Base-by-base conservation (phyloP, 176 grass and related monocot species). In the Stipa capillata region DNA sequence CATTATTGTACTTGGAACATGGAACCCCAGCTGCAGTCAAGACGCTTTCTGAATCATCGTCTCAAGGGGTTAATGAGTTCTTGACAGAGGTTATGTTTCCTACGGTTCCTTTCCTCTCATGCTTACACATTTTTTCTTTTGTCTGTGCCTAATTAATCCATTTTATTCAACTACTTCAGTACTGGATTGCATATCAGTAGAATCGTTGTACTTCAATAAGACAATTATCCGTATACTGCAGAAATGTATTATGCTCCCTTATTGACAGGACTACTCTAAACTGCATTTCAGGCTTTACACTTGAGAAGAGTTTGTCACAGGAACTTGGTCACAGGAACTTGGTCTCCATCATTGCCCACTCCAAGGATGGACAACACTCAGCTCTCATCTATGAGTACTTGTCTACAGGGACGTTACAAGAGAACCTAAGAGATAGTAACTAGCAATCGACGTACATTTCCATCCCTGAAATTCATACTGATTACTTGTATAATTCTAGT, bases 1-100 rank as follows among this genome's bases (percentile, higher is more conserved):
- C n/a, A n/a, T n/a, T n/a, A n/a, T n/a, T n/a, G n/a, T 54, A 79
- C 23, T 62, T 90, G 52, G 91, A 93, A 58, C 65, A 90, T 67
- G 81, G 77, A 69, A 93, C 71, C 84, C 77, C 70, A 15, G 84
- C 90, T 29, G 91, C 87, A 28, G 87, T 90, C 35, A 93, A 93
- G 63, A 82, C 81, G 31, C 65, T 65, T n/a, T 79, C 86, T n/a
- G 32, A 90, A 16, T 82, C 70, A 10, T 78, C 91, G 17, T 55
- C 72, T 7, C 84, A 93, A 86, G 87, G 84, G 33, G 37, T 84
- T 53, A 85, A 93, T 15, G 84, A 93, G 77, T 93, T 90, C 59
- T 47, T 93, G 11, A 80, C 77, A 17, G 91, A 93, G 91, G 87
- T 90, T 79, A 47, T 37, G 4, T 8, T 76, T 68, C 49, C 41